A percentile compares a stretch with the other conserved stretches of the same genome.
These are phyloP conservation scores for Talaromyces liani DNA, from an alignment of 495 filamentous ascomycete genomes.

Conservation along the genomic window DNA sequence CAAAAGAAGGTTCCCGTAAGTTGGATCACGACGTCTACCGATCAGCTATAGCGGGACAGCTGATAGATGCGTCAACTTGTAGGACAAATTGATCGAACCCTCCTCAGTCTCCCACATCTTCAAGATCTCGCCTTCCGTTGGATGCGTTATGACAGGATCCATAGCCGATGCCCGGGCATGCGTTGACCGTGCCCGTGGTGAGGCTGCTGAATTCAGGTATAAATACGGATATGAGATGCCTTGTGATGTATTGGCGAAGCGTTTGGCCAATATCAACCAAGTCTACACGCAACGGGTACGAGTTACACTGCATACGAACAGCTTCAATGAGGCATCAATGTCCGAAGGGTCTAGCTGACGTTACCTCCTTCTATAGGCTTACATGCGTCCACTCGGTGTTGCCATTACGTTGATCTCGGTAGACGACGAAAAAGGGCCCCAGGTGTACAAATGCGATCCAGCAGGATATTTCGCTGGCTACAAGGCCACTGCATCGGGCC, in stretches of 20 bases:
- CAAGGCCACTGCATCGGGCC: constrained; percentile 94
- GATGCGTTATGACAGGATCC: constrained; percentile 96
- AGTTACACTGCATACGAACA: constrained; percentile 6
- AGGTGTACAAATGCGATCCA: constrained; percentile 96
- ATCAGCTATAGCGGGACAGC: constrained; percentile 12
- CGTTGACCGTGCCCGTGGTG: constrained; percentile 83
- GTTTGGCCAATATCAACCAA: constrained; percentile 97
- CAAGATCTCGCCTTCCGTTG: constrained; percentile 90
- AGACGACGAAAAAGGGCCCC: constrained; percentile 87
- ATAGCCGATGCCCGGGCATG: constrained; percentile 94
- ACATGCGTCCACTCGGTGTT: constrained; percentile 96
- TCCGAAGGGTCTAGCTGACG: constrained; percentile 6
- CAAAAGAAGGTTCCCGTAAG: constrained; percentile 99
- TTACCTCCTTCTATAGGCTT: constrained; percentile 53
- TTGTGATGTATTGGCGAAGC: constrained; percentile 90
- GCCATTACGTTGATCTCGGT: constrained; percentile 90
- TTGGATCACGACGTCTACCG: constrained; percentile 13
- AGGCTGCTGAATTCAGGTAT: constrained; percentile 96
- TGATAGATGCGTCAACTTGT: neutral
- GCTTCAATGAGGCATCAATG: neutral
- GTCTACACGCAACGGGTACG: constrained; percentile 95
- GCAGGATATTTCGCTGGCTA: constrained; percentile 97
- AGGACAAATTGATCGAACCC: constrained; percentile 99
- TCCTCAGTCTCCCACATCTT: constrained; percentile 96
- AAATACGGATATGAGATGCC: constrained; percentile 99